These are phyloP conservation scores for Malassezia pachydermatis DNA, from an alignment of 1,284 basidiomycete species.

Conservation along the genomic window DNA sequence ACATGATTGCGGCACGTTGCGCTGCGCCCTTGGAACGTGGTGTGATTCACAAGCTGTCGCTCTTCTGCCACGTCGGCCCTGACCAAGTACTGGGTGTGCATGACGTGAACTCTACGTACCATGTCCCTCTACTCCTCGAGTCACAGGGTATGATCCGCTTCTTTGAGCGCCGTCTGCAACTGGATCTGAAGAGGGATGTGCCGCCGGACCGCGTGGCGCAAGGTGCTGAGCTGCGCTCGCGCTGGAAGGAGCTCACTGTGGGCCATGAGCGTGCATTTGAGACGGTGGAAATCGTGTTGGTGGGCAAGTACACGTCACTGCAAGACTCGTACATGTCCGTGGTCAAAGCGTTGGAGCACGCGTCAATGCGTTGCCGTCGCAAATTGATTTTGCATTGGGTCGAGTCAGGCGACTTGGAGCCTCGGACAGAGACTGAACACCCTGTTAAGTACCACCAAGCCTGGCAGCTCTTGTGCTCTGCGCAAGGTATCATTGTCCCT, in stretches of 20 bases:
- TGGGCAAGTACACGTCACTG: slow-evolving; percentile 94
- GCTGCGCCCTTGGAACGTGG: slow-evolving; percentile 61
- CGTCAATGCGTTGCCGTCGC: slow-evolving; percentile 77
- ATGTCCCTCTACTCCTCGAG: slow-evolving; percentile 84
- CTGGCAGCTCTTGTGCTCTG: slow-evolving; percentile 82
- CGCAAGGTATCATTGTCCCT: slow-evolving; percentile 55
- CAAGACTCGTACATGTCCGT: slow-evolving; percentile 99
- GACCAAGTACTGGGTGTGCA: slow-evolving; percentile 95
- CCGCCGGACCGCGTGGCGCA: slow-evolving; percentile 55
- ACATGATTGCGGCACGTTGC: slow-evolving; percentile 85
- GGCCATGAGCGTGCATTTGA: slow-evolving; percentile 87
- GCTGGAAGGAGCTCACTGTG: slow-evolving; percentile 76
- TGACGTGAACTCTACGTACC: slow-evolving; percentile 92
- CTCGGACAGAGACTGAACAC: slow-evolving; percentile 63
- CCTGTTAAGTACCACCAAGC: slow-evolving; percentile 91
- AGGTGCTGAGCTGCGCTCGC: slow-evolving; percentile 59
- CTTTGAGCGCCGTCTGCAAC: slow-evolving; percentile 68
- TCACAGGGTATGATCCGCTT: slow-evolving; percentile 83
- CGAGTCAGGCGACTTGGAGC: slow-evolving; percentile 85
- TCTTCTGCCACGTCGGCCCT: slow-evolving; percentile 94
- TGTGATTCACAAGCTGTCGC: slow-evolving; percentile 91
- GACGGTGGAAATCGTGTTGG: slow-evolving; percentile 76
- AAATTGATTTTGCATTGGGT: slow-evolving; percentile 64
- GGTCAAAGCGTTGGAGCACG: slow-evolving; percentile 91
- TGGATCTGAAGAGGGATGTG: slow-evolving; percentile 58